Conservation (phyloP, 2,329 filamentous ascomycete species). For the Clonostachys byssicola region DNA sequence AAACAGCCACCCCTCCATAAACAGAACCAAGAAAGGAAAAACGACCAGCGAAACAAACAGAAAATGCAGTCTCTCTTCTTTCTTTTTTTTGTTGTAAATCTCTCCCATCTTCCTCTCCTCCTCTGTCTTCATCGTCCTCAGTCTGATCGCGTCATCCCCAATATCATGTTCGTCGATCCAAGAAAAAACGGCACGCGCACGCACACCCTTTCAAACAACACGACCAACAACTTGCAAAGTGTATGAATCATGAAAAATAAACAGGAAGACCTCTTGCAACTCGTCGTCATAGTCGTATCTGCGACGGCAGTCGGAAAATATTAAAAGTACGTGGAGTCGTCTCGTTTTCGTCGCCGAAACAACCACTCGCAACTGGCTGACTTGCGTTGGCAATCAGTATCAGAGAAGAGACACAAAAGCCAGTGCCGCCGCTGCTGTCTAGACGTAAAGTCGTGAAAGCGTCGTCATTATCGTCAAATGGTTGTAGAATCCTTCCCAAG, state of each 20-base stretch:
- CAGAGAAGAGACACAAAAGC: constrained; percentile 13
- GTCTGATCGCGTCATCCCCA: constrained; percentile 5
- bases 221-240: neutral
- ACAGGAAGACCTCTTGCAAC: neutral
- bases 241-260: constrained; percentile 2
- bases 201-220: neutral
- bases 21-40: neutral
- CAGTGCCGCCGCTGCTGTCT: constrained; percentile 30
- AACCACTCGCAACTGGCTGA: neutral
- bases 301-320: constrained; percentile 1
- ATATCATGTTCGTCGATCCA: constrained; percentile 6
- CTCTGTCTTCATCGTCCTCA: constrained; percentile 6
- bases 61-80: constrained; percentile 1
- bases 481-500: constrained; percentile 22
- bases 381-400: neutral
- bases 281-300: constrained; percentile 3
- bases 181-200: neutral
- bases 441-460: constrained; percentile 42
- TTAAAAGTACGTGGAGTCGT: neutral
- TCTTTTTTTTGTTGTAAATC: neutral
- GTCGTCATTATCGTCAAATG: constrained; percentile 39
- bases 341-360: constrained; percentile 1
- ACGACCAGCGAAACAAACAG: neutral
- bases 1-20: neutral
- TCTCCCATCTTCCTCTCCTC: neutral